A percentile compares a stretch with the other conserved stretches of the same genome.
Conservation (phyloP, 495 filamentous ascomycete genomes). For the Lasiosphaeriaceae sp. region DNA sequence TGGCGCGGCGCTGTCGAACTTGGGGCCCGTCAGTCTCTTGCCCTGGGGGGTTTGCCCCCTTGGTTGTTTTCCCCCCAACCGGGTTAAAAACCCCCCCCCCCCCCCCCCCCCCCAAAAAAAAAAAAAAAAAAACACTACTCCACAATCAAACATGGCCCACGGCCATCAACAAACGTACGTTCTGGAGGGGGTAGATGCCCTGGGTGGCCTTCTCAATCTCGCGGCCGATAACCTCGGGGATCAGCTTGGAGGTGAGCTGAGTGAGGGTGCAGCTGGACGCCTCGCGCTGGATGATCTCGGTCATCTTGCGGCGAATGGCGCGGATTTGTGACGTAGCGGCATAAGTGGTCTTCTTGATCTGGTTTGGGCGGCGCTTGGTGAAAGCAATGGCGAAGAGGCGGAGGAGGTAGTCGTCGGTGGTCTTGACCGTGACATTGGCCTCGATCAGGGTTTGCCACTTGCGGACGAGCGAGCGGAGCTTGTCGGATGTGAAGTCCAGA, state of each 20-base stretch:
- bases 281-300: constrained; percentile 96
- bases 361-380: constrained; percentile 97
- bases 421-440: constrained; percentile 99
- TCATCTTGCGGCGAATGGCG: constrained; percentile 98
- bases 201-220: constrained; percentile 99
- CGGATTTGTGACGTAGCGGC: constrained; percentile 93
- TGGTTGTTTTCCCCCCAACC: too few relatives aligned
- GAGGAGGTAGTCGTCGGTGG: constrained; percentile 98
- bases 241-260: constrained; percentile 95
- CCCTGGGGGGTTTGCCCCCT: too few relatives aligned
- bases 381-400: constrained; percentile 98
- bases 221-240: constrained; percentile 97
- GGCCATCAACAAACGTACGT: constrained; percentile 57
- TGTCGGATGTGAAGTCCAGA: constrained; percentile 99
- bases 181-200: constrained; percentile 98
- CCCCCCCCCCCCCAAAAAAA: too few relatives aligned
- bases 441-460: constrained; percentile 99
- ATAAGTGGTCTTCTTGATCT: constrained; percentile 99
- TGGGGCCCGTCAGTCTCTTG: too few relatives aligned
- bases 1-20: too few relatives aligned
- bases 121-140: neutral
- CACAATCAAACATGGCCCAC: neutral
- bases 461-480: constrained; percentile 95
- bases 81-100: too few relatives aligned
- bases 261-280: constrained; percentile 87